Conservation (phyloP, 2,329 filamentous ascomycete genomes). For the Thielaviopsis euricoi region DNA sequence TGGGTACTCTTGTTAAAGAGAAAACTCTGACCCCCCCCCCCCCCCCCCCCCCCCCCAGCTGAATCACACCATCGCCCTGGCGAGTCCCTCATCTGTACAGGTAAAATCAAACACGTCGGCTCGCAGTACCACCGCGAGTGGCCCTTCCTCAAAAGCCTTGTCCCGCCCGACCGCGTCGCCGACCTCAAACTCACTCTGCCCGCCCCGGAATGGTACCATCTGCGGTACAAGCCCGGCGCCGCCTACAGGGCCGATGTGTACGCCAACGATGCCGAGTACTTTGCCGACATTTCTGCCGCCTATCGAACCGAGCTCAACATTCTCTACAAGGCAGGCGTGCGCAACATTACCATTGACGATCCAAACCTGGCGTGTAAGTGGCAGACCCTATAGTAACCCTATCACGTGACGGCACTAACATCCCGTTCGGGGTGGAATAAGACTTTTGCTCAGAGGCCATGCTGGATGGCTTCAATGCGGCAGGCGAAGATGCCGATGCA, state of each 20-base stretch:
- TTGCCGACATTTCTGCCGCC: conserved; percentile 37
- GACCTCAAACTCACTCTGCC: conserved; percentile 54
- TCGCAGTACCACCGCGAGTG: conserved; percentile 28
- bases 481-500: conserved; percentile 45
- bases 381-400: background rate
- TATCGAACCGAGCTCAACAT: conserved; percentile 37
- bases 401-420: too few species aligned
- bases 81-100: conserved; percentile 23
- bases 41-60: background rate
- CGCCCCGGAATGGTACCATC: conserved; percentile 52
- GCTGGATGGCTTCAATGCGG: conserved; percentile 50
- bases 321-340: conserved; percentile 36
- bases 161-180: conserved; percentile 41
- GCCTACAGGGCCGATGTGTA: conserved; percentile 37
- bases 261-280: conserved; percentile 35
- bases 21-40: too few species aligned
- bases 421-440: conserved; percentile 17
- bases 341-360: conserved; percentile 44
- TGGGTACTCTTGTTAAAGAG: too few species aligned
- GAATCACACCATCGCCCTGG: conserved; percentile 17
- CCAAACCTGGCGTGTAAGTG: conserved; percentile 32
- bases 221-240: conserved; percentile 30
- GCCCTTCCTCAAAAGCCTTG: conserved; percentile 21
- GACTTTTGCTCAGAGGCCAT: conserved; percentile 61
- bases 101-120: conserved; percentile 25